A percentile compares a stretch with the other conserved stretches of the same genome.
Evolutionary conservation across 805 yeast genomes (phyloP).

Genomic region (Nakazawaea holstii): DNA sequence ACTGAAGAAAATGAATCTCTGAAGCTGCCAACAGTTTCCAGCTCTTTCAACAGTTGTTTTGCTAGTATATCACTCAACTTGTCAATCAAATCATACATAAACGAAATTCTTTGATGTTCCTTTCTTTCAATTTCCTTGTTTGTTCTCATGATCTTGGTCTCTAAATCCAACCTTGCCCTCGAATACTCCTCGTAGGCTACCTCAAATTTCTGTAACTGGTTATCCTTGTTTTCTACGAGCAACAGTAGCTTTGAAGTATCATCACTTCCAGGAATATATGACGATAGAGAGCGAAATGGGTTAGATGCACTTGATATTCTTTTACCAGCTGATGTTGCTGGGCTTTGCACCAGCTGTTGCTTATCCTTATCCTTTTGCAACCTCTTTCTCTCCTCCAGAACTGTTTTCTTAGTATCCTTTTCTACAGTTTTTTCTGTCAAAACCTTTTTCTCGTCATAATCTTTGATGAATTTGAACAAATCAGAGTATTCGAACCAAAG

Average conservation of each 20-base stretch:
- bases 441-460: not conserved
- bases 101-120: not conserved
- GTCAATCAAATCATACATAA: not conserved
- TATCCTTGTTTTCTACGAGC: not conserved
- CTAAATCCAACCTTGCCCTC: not conserved
- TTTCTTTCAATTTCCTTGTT: constrained; percentile 5
- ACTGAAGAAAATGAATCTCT: not conserved
- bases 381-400: not conserved
- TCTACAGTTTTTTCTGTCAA: not conserved
- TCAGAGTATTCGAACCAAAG: constrained; percentile 9
- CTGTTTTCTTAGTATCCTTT: not conserved
- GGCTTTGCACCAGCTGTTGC: no score
- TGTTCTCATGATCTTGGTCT: not conserved
- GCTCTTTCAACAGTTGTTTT: not conserved
- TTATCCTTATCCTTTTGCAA: not conserved
- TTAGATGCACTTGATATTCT: not conserved
- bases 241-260: not conserved
- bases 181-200: not conserved
- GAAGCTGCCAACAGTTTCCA: not conserved
- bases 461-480: not conserved
- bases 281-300: not conserved
- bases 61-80: not conserved
- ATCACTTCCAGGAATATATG: not conserved
- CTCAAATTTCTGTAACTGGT: not conserved
- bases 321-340: not conserved